Conservation (phyloP, 768 basidiomycete species). For the Mycena metata region DNA sequence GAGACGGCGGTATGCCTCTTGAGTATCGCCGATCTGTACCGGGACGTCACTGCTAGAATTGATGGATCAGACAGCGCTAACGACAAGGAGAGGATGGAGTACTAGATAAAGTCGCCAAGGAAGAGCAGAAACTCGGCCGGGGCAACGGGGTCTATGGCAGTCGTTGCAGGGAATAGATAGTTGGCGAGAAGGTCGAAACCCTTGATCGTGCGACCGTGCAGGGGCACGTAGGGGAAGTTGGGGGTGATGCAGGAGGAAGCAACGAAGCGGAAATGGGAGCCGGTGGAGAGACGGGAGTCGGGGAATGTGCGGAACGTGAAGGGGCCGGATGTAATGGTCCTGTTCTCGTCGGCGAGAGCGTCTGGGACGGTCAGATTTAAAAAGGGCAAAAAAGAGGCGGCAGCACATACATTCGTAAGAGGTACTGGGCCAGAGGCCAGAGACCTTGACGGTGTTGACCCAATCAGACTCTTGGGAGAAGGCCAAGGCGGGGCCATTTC, state of each 20-base stretch:
- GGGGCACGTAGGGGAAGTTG: slow-evolving; percentile 80
- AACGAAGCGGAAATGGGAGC: slow-evolving; percentile 76
- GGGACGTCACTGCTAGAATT: slow-evolving; percentile 69
- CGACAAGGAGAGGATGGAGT: neutral
- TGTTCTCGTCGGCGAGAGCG: slow-evolving; percentile 55
- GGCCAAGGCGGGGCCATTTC: slow-evolving; percentile 64
- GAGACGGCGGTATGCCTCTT: slow-evolving; percentile 71
- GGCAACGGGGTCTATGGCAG: slow-evolving; percentile 26
- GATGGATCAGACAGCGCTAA: neutral
- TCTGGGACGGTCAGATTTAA: slow-evolving; percentile 53
- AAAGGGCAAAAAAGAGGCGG: slow-evolving; percentile 9
- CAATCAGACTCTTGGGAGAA: slow-evolving; percentile 66
- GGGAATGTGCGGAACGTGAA: slow-evolving; percentile 82
- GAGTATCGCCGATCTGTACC: slow-evolving; percentile 67
- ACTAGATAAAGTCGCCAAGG: slow-evolving; percentile 83
- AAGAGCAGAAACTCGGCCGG: slow-evolving; percentile 74
- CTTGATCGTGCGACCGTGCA: slow-evolving; percentile 64
- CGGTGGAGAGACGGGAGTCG: slow-evolving; percentile 69
- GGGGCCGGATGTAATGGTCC: slow-evolving; percentile 60
- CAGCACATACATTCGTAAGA: slow-evolving; percentile 75
- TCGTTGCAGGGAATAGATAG: slow-evolving; percentile 56
- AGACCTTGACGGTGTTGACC: slow-evolving; percentile 67
- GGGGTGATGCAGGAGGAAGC: slow-evolving; percentile 76
- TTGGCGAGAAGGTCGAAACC: slow-evolving; percentile 76
- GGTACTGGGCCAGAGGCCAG: slow-evolving; percentile 77